phyloP scores from a whole-genome alignment of 768 basidiomycete species.

The Hydnomerulius pinastri region DNA sequence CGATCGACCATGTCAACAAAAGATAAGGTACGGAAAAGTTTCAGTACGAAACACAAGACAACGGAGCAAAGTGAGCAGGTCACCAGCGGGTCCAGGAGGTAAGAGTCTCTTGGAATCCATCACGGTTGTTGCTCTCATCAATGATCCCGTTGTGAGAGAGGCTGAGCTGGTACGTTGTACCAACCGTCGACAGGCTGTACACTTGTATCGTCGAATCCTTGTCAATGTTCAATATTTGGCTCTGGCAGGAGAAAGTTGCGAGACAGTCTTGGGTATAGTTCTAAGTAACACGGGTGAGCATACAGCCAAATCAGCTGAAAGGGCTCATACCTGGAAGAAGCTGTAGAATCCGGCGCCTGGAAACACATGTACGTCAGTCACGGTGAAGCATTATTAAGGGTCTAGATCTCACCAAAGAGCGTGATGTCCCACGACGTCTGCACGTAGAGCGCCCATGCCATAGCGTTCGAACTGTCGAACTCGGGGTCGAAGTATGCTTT shows the following conservation, averaged over 20 bases:
- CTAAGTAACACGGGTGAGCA: conserved; percentile 23
- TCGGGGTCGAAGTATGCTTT: conserved; percentile 41
- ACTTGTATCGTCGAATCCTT: conserved; percentile 40
- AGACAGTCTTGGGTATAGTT: conserved; percentile 44
- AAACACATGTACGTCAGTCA: conserved; percentile 1
- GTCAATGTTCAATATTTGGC: conserved; percentile 45
- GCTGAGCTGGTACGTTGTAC: conserved; percentile 43
- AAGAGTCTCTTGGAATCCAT: conserved; percentile 48
- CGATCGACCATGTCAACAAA: too few species aligned
- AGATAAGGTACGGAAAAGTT: too few species aligned
- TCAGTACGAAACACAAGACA: too few species aligned
- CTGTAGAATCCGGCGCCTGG: conserved; percentile 52
- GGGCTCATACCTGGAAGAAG: conserved; percentile 46
- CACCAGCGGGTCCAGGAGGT: conserved; percentile 36
- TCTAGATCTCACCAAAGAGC: conserved; percentile 40
- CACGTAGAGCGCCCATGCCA: conserved; percentile 48
- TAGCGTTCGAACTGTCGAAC: conserved; percentile 30
- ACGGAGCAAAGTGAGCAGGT: conserved; percentile 8
- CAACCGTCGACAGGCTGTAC: conserved; percentile 52
- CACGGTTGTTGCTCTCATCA: conserved; percentile 35
- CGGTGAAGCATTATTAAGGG: neutral
- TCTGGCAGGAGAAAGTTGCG: conserved; percentile 40
- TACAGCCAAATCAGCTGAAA: neutral
- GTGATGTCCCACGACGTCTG: conserved; percentile 42
- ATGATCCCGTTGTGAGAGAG: conserved; percentile 38